A percentile compares a stretch with the other conserved stretches of the same genome.
Conservation (phyloP, 2,329 filamentous ascomycete species). For the Hymenoscyphus occultus region DNA sequence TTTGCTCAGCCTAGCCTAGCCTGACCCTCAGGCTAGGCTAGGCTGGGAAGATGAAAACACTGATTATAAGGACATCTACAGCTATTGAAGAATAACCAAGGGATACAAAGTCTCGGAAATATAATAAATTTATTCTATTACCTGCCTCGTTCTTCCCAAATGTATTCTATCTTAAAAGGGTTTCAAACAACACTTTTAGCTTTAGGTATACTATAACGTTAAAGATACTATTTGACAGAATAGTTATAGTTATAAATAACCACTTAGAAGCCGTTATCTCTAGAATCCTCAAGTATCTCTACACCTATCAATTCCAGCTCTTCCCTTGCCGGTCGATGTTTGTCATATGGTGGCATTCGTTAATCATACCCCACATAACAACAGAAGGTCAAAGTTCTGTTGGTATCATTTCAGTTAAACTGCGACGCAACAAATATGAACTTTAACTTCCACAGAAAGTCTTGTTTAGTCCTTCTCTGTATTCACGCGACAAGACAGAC, state of each 20-base stretch:
- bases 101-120: not conserved
- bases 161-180: not conserved
- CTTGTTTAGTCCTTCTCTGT: too few species aligned
- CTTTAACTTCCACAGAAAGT: too few species aligned
- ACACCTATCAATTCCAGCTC: slow-evolving; percentile 10
- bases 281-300: slow-evolving; percentile 5
- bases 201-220: not conserved
- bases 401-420: too few species aligned
- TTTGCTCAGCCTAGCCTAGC: too few species aligned
- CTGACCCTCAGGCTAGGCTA: too few species aligned
- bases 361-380: too few species aligned
- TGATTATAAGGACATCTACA: too few species aligned
- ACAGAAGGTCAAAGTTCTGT: too few species aligned
- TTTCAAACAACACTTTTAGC: not conserved
- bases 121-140: not conserved
- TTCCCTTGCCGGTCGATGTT: slow-evolving; percentile 4
- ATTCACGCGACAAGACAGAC: too few species aligned
- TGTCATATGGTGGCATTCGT: slow-evolving; percentile 5
- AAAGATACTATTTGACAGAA: not conserved
- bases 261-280: slow-evolving; percentile 2
- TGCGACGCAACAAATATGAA: too few species aligned
- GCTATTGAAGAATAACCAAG: too few species aligned
- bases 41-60: too few species aligned
- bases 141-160: not conserved
- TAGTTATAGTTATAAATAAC: not conserved